Evolutionary conservation across 2,329 filamentous ascomycete genomes (phyloP).

Genomic region (Colletotrichum sp.): DNA sequence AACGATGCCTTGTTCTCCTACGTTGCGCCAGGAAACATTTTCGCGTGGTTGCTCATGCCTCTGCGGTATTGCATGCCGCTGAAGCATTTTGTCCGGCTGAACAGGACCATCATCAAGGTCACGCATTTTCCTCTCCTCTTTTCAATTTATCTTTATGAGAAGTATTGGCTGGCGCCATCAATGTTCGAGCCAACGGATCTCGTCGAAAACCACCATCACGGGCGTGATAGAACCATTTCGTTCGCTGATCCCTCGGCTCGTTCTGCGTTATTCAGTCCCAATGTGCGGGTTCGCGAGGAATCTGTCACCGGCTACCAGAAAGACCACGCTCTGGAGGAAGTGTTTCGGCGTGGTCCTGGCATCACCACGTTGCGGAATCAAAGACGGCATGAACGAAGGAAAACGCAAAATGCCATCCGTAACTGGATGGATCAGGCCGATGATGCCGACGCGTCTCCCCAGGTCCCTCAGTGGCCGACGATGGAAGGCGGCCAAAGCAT

Average conservation of each 20-base stretch:
- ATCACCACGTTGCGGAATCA: conserved; percentile 65
- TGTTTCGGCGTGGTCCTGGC: conserved; percentile 79
- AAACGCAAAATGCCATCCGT: conserved; percentile 82
- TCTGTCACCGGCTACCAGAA: conserved; percentile 90
- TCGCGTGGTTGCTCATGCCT: conserved; percentile 89
- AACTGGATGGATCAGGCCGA: conserved; percentile 86
- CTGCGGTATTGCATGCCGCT: conserved; percentile 82
- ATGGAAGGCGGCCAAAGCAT: conserved; percentile 45
- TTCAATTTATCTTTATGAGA: conserved; percentile 87
- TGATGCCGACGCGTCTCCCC: conserved; percentile 49
- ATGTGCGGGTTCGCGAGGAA: conserved; percentile 76
- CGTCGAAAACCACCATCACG: conserved; percentile 71
- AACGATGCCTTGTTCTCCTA: conserved; percentile 97
- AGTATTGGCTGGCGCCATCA: conserved; percentile 73
- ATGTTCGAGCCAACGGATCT: conserved; percentile 86
- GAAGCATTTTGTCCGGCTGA: conserved; percentile 81
- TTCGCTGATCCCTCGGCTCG: conserved; percentile 61
- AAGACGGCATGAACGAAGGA: conserved; percentile 67
- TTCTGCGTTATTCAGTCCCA: conserved; percentile 75
- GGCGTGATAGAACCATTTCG: conserved; percentile 56
- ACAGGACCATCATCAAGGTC: conserved; percentile 88
- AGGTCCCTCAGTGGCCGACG: conserved; percentile 53
- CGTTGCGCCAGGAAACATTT: conserved; percentile 87
- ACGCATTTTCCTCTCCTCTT: conserved; percentile 91
- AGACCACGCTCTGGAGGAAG: conserved; percentile 87